Evolutionary conservation across 176 grass and related monocot species (phyloP), one percentile per base, ranked within the genome.

Genomic region (Ensete ventricosum): DNA sequence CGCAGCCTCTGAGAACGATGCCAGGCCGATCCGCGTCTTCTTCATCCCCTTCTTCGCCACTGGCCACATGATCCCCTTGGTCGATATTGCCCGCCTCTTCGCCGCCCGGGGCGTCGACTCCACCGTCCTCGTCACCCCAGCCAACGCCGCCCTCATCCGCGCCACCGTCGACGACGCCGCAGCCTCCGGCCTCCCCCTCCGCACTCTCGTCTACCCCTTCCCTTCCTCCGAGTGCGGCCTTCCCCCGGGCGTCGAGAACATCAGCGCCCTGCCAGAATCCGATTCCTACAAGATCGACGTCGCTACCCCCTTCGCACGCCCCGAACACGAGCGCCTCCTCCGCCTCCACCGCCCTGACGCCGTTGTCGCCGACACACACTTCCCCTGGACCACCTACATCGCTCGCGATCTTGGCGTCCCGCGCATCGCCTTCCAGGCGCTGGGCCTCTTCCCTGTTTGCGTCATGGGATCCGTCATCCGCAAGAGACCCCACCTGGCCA

Each of bases 11-110:
- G 62, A 23, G 21, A 25, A 21, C 1, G 21, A 11, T 22, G 22
- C 22, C 62, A 64, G 67, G 16, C 17, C 8, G 9, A 49, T 73
- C 70, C 70, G n/a, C 20, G 51, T 52, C 50, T 53, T 73, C 51
- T 53, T 68, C 65, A 16, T 68, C 8, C 49, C 70, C 19, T 76
- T 50, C 57, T 62, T 76, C 27, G 73, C 73, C 55, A 22, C 55
- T 8, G 34, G 73, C 19, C 73, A 76, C 57, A 60, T 76, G 29
- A 76, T 76, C 73, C 73, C 73, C 29, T 13, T 76, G 55, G 57
- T 62, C 29, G 73, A 76, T 34, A 43, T 63, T 4, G 73, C 73
- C 73, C 34, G 73, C 55, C 34, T 63, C 57, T 50, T 76, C 7
- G 57, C 73, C 27, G 14, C 19, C 34, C 73, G 55, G 19, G 73